phyloP scores from a whole-genome alignment of 257 asterid species.

The Paulownia fortunei region DNA sequence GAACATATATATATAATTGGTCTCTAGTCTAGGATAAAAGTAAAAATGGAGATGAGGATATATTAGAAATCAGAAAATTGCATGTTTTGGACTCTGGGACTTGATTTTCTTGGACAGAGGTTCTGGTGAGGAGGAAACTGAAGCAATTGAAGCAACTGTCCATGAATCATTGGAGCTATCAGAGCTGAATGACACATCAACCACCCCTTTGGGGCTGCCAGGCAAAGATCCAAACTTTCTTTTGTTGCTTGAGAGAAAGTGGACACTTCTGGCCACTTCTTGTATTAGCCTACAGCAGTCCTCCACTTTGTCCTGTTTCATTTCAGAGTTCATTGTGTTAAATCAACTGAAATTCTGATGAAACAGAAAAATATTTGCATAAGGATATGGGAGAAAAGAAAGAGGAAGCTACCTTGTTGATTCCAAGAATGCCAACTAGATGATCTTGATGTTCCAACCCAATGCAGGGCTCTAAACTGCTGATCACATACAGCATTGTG shows the following conservation, averaged over 20 bases:
- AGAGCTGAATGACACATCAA: slow-evolving; percentile 52
- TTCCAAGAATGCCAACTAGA: slow-evolving; percentile 68
- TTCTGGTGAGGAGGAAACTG: slow-evolving; percentile 79
- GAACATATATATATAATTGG: background rate
- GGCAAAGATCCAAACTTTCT: slow-evolving; percentile 60
- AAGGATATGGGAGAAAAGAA: background rate
- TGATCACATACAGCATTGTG: slow-evolving; percentile 67
- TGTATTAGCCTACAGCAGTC: slow-evolving; percentile 61
- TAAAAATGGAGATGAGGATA: background rate
- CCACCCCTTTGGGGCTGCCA: slow-evolving; percentile 79
- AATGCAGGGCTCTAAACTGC: slow-evolving; percentile 58
- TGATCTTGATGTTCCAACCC: slow-evolving; percentile 59
- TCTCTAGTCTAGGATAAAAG: background rate
- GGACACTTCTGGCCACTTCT: slow-evolving; percentile 50
- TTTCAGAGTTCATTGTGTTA: background rate
- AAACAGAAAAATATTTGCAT: background rate
- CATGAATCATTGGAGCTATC: slow-evolving; percentile 59
- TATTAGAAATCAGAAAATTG: slow-evolving; percentile 25
- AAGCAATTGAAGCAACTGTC: slow-evolving; percentile 40
- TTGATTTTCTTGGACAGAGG: slow-evolving; percentile 63
- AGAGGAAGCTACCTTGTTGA: slow-evolving; percentile 62
- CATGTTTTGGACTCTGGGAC: slow-evolving; percentile 7
- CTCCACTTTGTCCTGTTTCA: slow-evolving; percentile 68
- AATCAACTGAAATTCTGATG: background rate
- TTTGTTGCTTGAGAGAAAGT: slow-evolving; percentile 47